Percentiles rank a stretch among this genome's conserved stretches.
These are phyloP conservation scores for Clarireedia homoeocarpa DNA, from an alignment of 2,329 filamentous ascomycete genomes.

Conservation along the genomic window DNA sequence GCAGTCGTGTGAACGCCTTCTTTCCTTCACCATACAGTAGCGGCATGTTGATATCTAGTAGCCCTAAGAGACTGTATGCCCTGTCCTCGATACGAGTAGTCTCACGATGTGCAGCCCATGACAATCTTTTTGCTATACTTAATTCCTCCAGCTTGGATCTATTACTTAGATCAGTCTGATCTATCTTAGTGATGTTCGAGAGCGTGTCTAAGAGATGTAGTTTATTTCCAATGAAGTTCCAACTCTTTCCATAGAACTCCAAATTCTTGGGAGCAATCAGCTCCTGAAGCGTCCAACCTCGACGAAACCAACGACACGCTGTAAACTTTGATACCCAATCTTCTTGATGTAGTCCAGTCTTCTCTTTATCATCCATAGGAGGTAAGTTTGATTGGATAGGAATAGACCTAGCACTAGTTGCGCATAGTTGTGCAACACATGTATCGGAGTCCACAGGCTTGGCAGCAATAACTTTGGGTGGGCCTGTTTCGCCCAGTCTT, in stretches of 20 bases:
- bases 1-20: slow-evolving; percentile 29
- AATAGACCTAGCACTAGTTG: too few species aligned
- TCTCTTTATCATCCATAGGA: too few species aligned
- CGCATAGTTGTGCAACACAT: too few species aligned
- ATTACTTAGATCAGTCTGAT: background rate
- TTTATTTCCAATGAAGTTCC: too few species aligned
- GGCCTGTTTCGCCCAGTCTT: too few species aligned
- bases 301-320: background rate
- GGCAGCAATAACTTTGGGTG: too few species aligned
- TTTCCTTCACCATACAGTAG: slow-evolving; percentile 31
- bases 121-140: background rate
- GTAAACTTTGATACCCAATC: too few species aligned
- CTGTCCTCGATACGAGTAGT: slow-evolving; percentile 25
- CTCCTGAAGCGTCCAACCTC: background rate
- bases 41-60: slow-evolving; percentile 32
- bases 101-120: slow-evolving; percentile 13
- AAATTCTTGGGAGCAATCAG: background rate
- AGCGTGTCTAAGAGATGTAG: background rate
- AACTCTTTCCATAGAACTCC: background rate
- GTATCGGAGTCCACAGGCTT: too few species aligned
- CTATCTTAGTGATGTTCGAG: background rate
- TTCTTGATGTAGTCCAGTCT: too few species aligned
- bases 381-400: too few species aligned
- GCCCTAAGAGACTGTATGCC: slow-evolving; percentile 31
- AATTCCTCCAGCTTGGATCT: background rate